Evolutionary conservation across 306 rosid genomes (phyloP).

Genomic region (Albizia julibrissin): DNA sequence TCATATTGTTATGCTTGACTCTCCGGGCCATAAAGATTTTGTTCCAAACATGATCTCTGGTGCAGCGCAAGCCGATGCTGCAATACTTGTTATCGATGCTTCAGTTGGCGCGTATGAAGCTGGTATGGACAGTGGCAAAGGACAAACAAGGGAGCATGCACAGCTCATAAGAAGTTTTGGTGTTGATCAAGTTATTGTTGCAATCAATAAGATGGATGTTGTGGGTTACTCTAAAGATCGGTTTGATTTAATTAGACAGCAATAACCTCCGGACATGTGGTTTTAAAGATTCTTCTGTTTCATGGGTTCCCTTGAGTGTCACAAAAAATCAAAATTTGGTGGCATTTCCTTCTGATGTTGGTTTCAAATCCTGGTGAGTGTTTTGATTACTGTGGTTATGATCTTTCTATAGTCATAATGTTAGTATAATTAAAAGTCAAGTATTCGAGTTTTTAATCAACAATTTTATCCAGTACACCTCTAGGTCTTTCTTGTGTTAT

Average conservation of each 20-base stretch:
- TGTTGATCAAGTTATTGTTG: slow-evolving; percentile 85
- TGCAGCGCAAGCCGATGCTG: slow-evolving; percentile 96
- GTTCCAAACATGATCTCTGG: slow-evolving; percentile 98
- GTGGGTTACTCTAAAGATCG: slow-evolving; percentile 79
- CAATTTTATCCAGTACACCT: not conserved
- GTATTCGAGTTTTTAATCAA: not conserved
- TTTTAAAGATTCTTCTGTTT: slow-evolving; percentile 71
- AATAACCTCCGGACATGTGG: slow-evolving; percentile 80
- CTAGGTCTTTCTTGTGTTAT: not conserved
- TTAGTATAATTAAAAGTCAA: not conserved
- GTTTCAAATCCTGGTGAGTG: slow-evolving; percentile 71
- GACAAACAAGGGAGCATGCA: slow-evolving; percentile 93
- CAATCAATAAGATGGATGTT: slow-evolving; percentile 88
- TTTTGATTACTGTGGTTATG: slow-evolving; percentile 20
- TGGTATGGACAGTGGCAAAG: slow-evolving; percentile 81
- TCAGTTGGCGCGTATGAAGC: slow-evolving; percentile 90
- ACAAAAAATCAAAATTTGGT: slow-evolving; percentile 93
- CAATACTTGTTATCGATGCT: slow-evolving; percentile 73
- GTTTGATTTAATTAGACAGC: slow-evolving; percentile 75
- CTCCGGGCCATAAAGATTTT: slow-evolving; percentile 97
- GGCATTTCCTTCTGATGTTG: slow-evolving; percentile 70
- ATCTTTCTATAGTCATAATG: not conserved
- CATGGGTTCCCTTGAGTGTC: slow-evolving; percentile 90
- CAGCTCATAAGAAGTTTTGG: slow-evolving; percentile 97
- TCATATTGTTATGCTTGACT: slow-evolving; percentile 94